Conservation (phyloP, 2,329 filamentous ascomycete species). For the Penicillium sp. region DNA sequence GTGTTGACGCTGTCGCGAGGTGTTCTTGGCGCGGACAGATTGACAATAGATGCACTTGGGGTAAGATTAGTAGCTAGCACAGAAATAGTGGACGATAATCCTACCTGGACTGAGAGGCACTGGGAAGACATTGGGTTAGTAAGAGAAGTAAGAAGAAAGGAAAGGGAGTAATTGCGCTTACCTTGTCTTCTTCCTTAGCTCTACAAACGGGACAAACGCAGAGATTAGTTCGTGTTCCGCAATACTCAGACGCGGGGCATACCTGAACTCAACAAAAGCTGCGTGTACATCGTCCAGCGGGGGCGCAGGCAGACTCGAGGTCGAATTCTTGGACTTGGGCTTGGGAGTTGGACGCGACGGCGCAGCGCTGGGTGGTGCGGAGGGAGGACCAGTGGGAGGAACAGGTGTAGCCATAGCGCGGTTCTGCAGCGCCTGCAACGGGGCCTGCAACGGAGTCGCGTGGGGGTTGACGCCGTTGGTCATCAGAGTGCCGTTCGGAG, state of each 20-base stretch:
- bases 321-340: constrained; percentile 38
- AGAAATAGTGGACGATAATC: too few species aligned
- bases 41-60: constrained; percentile 50
- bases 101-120: constrained; percentile 48
- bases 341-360: constrained; percentile 42
- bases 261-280: constrained; percentile 20
- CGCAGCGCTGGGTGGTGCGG: constrained; percentile 33
- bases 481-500: constrained; percentile 46
- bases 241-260: too few species aligned
- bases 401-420: constrained; percentile 44
- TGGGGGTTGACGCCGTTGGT: constrained; percentile 47
- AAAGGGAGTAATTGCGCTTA: constrained; percentile 16
- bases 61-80: too few species aligned
- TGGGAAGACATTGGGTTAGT: constrained; percentile 12
- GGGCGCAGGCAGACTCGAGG: constrained; percentile 46
- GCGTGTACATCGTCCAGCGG: constrained; percentile 52
- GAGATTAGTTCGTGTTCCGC: background rate
- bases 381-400: constrained; percentile 30
- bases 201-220: constrained; percentile 49
- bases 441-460: constrained; percentile 45
- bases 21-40: constrained; percentile 53
- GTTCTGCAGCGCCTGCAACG: constrained; percentile 42
- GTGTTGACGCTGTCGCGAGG: constrained; percentile 52
- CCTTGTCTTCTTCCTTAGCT: constrained; percentile 50
- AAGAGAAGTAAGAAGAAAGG: too few species aligned